These are phyloP conservation scores for Botrytis hyacinthi DNA, from an alignment of 2,329 filamentous ascomycete species.

Conservation along the genomic window DNA sequence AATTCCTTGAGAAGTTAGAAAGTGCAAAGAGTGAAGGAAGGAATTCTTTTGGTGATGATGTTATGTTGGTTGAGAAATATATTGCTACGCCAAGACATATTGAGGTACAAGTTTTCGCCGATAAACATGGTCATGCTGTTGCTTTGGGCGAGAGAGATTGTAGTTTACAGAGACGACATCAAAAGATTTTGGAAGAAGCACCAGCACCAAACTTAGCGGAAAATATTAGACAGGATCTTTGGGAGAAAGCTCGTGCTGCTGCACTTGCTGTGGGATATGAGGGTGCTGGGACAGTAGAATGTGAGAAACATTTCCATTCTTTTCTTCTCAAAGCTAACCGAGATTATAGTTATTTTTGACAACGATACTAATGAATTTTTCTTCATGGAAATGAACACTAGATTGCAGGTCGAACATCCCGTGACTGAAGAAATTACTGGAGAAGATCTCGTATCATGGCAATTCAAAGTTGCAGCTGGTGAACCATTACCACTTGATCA, in stretches of 20 bases:
- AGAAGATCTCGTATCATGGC: slow-evolving; percentile 87
- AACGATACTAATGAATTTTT: slow-evolving; percentile 78
- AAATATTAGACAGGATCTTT: slow-evolving; percentile 58
- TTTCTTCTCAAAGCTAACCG: not conserved
- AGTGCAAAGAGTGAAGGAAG: slow-evolving; percentile 74
- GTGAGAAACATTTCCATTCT: slow-evolving; percentile 46
- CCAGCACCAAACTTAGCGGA: slow-evolving; percentile 69
- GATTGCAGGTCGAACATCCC: slow-evolving; percentile 94
- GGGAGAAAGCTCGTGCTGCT: slow-evolving; percentile 63
- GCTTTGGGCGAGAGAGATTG: slow-evolving; percentile 88
- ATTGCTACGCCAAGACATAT: slow-evolving; percentile 78
- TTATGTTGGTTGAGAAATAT: slow-evolving; percentile 82
- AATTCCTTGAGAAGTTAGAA: slow-evolving; percentile 68
- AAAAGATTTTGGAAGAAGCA: slow-evolving; percentile 89
- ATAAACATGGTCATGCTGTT: slow-evolving; percentile 73
- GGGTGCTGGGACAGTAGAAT: slow-evolving; percentile 88
- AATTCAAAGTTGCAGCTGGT: slow-evolving; percentile 80
- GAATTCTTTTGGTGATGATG: slow-evolving; percentile 79
- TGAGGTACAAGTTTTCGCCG: slow-evolving; percentile 88
- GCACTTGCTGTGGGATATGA: slow-evolving; percentile 79
- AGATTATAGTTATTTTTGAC: slow-evolving; percentile 72
- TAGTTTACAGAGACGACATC: slow-evolving; percentile 80
- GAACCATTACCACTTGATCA: slow-evolving; percentile 65
- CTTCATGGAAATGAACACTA: slow-evolving; percentile 81
- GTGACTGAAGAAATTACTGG: slow-evolving; percentile 81